phyloP scores from a whole-genome alignment of 2,329 filamentous ascomycete species.

The Sporothrix dimorphospora region DNA sequence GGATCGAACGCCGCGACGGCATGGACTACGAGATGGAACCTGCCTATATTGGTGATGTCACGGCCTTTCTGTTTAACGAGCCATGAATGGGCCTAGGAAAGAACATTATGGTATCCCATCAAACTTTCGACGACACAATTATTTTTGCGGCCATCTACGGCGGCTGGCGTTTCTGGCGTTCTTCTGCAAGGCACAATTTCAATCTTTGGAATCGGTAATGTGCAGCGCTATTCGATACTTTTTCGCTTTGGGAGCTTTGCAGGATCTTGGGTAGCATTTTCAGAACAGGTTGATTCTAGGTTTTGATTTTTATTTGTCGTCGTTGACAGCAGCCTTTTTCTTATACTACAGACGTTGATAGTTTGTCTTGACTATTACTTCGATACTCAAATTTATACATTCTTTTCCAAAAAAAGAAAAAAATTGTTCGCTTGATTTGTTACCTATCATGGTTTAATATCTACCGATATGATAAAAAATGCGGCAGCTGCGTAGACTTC shows the following conservation, averaged over 20 bases:
- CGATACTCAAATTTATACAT: no score
- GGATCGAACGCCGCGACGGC: slow-evolving; percentile 77
- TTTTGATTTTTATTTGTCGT: not conserved
- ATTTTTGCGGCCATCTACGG: not conserved
- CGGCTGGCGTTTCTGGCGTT: not conserved
- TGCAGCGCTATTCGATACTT: not conserved
- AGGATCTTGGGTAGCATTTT: not conserved
- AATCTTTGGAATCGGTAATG: not conserved
- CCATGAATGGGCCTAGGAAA: slow-evolving; percentile 46
- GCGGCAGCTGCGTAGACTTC: not conserved
- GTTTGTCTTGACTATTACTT: no score
- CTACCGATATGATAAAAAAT: no score
- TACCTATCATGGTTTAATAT: no score
- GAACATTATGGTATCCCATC: no score
- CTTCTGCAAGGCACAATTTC: not conserved
- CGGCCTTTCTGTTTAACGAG: slow-evolving; percentile 81
- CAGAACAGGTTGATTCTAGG: not conserved
- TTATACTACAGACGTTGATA: no score
- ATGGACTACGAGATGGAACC: slow-evolving; percentile 86
- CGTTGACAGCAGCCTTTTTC: no score
- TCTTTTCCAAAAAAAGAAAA: no score
- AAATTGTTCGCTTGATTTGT: no score
- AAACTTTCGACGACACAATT: not conserved
- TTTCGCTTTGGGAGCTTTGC: not conserved
- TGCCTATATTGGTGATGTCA: slow-evolving; percentile 88